These are phyloP conservation scores for Globisporangium spinosum DNA, from an alignment of 352 stramenopile species.

Conservation along the genomic window DNA sequence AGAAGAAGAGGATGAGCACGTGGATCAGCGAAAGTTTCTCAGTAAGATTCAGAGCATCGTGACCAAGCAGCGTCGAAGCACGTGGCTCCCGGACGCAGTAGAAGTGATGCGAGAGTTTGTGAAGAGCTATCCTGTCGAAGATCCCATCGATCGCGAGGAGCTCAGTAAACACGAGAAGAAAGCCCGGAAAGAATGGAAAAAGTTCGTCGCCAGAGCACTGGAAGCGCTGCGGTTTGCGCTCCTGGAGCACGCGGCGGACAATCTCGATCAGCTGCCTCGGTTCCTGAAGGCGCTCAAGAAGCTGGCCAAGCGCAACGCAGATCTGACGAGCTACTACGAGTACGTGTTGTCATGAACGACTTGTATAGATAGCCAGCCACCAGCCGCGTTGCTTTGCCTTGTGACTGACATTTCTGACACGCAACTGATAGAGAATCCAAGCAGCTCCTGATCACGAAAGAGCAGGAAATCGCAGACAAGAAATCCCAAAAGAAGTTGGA, in stretches of 20 bases:
- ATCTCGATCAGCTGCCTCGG: constrained; percentile 1
- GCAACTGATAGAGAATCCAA: constrained; percentile 7
- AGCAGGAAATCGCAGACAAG: constrained; percentile 22
- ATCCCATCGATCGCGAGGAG: background rate
- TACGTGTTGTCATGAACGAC: background rate
- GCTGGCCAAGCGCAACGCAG: background rate
- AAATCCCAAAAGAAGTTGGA: constrained; percentile 19
- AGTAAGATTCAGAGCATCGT: constrained; percentile 2
- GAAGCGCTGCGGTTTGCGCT: constrained; percentile 7
- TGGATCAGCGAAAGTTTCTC: background rate
- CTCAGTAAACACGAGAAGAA: background rate
- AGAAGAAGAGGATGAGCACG: background rate
- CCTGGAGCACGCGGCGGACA: background rate
- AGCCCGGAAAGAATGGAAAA: background rate
- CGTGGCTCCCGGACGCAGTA: constrained; percentile 11
- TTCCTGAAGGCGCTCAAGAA: constrained; percentile 15
- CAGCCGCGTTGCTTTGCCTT: background rate
- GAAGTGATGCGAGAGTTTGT: constrained; percentile 4
- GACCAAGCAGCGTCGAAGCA: background rate
- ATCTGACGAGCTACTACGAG: constrained; percentile 5
- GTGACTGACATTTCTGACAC: background rate
- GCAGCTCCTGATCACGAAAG: constrained; percentile 7
- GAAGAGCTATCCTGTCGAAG: background rate
- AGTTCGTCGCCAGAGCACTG: background rate
- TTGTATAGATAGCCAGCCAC: background rate